Base-by-base conservation (phyloP, 805 yeast genomes). In the Yarrowia sp. region DNA sequence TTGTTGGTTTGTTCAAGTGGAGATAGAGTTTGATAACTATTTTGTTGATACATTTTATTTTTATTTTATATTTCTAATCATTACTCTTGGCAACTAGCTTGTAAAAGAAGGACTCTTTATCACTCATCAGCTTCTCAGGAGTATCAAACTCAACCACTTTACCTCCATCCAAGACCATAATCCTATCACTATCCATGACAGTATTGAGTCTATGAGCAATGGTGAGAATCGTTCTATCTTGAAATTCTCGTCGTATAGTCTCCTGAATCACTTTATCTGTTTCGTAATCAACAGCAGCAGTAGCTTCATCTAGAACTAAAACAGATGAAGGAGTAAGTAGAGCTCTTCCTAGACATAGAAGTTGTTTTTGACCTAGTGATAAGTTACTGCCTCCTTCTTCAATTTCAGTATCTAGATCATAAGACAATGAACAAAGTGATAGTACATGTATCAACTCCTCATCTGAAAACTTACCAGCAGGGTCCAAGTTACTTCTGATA, bases 181-280 rank as follows among this genome's bases (percentile, higher is more conserved):
- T 86, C 66, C 83, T 81, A 71, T 90, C 96, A 68, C 88, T 86
- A 71, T 90, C 95, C 84, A 89, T 76, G 57, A 90, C 85, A 0
- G 96, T 89, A 68, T 89, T 90, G 58, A 90, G 78, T 70, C 96
- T 82, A 73, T 90, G 96, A 0, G 96, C 96, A 71, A 90, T 90
- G 0, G 96, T 89, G 67, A 90, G 74, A 67, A 90, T 89, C 0
- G 96, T 90, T 69, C 86, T 81, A 66, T 86, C 39, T 3, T 76
- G 79, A 73, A 90, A 90, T 69, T 84, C 86, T 1, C 76, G 71
- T 65, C 93, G 79, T 58, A 90, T 89, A 0, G 96, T 89, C 73
- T 87, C 87, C 28, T 86, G 86, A 13, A 48, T 33, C 32, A 35
- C 3, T 18, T 48, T 33, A 15, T 48, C 55, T 0, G 96, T 89